Evolutionary conservation across 2,329 filamentous ascomycete genomes (phyloP).

Genomic region (Paracorniculantispora psalliotae): DNA sequence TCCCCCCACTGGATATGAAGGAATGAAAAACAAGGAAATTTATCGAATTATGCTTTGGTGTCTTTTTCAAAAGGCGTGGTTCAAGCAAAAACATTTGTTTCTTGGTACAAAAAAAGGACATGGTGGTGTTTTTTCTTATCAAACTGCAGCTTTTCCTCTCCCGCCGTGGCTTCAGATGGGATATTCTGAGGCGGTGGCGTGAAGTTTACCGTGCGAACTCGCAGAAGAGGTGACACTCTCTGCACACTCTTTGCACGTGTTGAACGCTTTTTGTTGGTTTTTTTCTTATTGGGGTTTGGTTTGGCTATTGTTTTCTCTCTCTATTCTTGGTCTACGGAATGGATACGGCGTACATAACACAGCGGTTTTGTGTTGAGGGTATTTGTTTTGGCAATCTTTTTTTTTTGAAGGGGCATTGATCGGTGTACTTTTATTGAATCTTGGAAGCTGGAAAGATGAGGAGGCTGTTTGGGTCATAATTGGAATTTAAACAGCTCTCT

Average conservation of each 20-base stretch:
- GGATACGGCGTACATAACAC: constrained; percentile 5
- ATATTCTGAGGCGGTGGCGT: neutral
- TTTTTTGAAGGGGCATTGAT: neutral
- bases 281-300: neutral
- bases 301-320: neutral
- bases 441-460: neutral
- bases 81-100: constrained; percentile 1
- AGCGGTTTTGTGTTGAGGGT: neutral
- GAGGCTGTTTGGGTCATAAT: neutral
- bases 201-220: neutral
- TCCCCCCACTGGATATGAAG: neutral
- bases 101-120: neutral
- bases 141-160: neutral
- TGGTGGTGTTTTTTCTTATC: neutral
- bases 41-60: neutral
- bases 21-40: neutral
- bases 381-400: neutral
- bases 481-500: neutral
- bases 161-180: neutral
- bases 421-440: constrained; percentile 10
- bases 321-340: neutral
- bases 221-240: neutral
- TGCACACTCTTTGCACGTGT: neutral
- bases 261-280: neutral
- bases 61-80: neutral